These are phyloP conservation scores for Coleophoma cylindrospora DNA, from an alignment of 2,329 filamentous ascomycete species.

Conservation along the genomic window DNA sequence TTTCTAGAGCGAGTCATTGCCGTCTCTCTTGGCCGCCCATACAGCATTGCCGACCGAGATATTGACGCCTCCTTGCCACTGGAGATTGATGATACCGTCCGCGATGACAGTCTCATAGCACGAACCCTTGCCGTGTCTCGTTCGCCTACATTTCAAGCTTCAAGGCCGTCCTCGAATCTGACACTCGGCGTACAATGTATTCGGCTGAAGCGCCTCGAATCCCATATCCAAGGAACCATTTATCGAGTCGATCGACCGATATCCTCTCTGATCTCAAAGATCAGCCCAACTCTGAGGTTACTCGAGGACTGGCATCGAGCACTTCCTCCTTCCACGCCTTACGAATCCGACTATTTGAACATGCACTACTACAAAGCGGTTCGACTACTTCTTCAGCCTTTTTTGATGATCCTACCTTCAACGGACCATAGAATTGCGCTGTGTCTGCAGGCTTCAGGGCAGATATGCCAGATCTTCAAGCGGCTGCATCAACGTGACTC, in stretches of 20 bases:
- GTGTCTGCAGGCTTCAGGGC: slow-evolving; percentile 32
- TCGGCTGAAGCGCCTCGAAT: slow-evolving; percentile 40
- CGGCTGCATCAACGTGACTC: slow-evolving; percentile 33
- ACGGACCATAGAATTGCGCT: slow-evolving; percentile 41
- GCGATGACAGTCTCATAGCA: slow-evolving; percentile 24
- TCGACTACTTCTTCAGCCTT: slow-evolving; percentile 44
- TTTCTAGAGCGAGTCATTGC: slow-evolving; percentile 43
- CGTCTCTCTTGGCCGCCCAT: slow-evolving; percentile 43
- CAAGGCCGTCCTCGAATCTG: slow-evolving; percentile 28
- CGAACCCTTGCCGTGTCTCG: slow-evolving; percentile 24
- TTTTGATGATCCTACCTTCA: slow-evolving; percentile 38
- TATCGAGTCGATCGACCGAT: slow-evolving; percentile 43
- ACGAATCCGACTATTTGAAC: slow-evolving; percentile 40
- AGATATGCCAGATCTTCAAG: slow-evolving; percentile 37
- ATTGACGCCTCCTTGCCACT: slow-evolving; percentile 43
- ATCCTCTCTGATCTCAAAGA: slow-evolving; percentile 37
- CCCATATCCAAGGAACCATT: slow-evolving; percentile 45
- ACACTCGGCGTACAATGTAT: slow-evolving; percentile 39
- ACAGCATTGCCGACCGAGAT: slow-evolving; percentile 44
- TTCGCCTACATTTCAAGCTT: slow-evolving; percentile 22
- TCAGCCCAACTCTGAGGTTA: slow-evolving; percentile 37
- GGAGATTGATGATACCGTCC: slow-evolving; percentile 36
- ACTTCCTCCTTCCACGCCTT: slow-evolving; percentile 21
- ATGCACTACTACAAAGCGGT: slow-evolving; percentile 45
- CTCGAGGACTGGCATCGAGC: slow-evolving; percentile 41